Base-by-base conservation (phyloP, 768 basidiomycete genomes). In the Russula sp. region DNA sequence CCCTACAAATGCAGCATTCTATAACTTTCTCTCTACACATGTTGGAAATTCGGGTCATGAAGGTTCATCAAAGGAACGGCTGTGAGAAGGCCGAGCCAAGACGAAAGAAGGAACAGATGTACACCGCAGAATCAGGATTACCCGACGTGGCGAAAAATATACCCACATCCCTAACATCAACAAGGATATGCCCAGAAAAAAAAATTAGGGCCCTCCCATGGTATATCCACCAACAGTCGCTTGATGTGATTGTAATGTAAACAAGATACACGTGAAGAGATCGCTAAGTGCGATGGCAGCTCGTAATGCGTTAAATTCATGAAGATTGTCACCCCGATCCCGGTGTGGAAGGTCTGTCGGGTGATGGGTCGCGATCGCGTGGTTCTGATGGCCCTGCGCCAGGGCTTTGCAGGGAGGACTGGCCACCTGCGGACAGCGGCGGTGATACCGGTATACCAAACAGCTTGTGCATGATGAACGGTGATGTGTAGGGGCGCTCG, bases 391-490 rank as follows among this genome's bases (percentile, higher is more conserved):
- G 59, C 31, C 63, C 63, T 37, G 63, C 63, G 13, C 63, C 57
- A 9, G 44, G 65, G 34, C 13, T 66, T 42, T 65, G 62, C 51
- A 54, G 1, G n/a, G 45, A 9, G 59, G 18, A 20, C 44, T 34
- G 31, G 3, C 31, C 45, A 49, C n/a, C 34, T 11, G 37, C 6
- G 4, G 57, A 40, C 50, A 20, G 31, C 5, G 57, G 45, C 37
- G 61, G 66, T 6, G 63, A 45, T 61, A 52, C 52, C 9, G 66
- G 56, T 40, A 64, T 48, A 11, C 67, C 73, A 16, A 73, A 66
- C 39, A 75, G 67, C 60, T 70, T 73, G 64, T 75, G 73, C 64
- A 74, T 71, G 65, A 75, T 74, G 66, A 71, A 71, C 42, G 73
- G 73, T 39, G 69, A 67, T n/a, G 66, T 55, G 20, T 68, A 69